phyloP scores from a whole-genome alignment of 768 basidiomycete species.

The Amanita phalloides region DNA sequence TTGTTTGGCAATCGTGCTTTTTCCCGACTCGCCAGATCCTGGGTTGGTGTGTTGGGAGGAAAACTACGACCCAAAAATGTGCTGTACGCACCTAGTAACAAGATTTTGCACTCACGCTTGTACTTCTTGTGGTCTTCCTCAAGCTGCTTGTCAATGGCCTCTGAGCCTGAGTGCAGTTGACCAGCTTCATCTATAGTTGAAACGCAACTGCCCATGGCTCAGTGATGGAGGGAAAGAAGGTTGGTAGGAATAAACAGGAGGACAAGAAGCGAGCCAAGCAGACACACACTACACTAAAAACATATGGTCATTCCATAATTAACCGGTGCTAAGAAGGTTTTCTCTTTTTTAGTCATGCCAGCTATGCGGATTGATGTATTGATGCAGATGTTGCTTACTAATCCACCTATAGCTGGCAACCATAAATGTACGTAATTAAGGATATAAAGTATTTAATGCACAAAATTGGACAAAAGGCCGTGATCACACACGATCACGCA shows the following conservation, averaged over 20 bases:
- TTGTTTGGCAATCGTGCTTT: conserved; percentile 94
- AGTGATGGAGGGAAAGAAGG: background rate
- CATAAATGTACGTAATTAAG: too few species aligned
- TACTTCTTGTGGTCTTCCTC: conserved; percentile 80
- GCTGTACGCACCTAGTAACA: conserved; percentile 65
- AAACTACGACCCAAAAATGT: background rate
- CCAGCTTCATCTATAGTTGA: conserved; percentile 47
- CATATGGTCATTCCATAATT: too few species aligned
- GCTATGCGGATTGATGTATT: too few species aligned
- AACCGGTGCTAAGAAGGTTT: too few species aligned
- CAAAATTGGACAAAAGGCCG: too few species aligned
- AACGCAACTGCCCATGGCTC: conserved; percentile 57
- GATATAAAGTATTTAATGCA: too few species aligned
- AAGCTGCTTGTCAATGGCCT: conserved; percentile 71
- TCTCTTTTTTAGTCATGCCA: too few species aligned
- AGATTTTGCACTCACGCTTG: conserved; percentile 86
- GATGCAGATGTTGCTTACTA: too few species aligned
- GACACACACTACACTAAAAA: too few species aligned
- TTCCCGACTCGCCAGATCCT: conserved; percentile 95
- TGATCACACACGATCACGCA: too few species aligned
- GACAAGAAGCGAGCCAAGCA: too few species aligned
- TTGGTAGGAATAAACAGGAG: background rate
- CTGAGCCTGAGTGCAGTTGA: conserved; percentile 52
- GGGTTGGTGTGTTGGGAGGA: background rate
- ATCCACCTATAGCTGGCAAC: too few species aligned